Evolutionary conservation across 257 asterid genomes (phyloP).

Genomic region (Fraxinus quadrangulata): DNA sequence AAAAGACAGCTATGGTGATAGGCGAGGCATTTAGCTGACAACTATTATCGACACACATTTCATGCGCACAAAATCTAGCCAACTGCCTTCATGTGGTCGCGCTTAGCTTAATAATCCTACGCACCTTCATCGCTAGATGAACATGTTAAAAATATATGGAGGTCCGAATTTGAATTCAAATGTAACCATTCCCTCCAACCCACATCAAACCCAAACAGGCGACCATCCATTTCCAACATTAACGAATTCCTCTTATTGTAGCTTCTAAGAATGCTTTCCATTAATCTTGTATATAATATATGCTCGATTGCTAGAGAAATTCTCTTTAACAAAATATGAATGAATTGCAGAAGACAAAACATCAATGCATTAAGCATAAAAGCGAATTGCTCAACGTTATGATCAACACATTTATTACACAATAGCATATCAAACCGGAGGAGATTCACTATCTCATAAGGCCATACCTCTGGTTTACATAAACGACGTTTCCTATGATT

Average conservation of each 20-base stretch:
- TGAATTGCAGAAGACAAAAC: not conserved
- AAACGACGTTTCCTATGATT: not conserved
- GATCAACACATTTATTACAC: not conserved
- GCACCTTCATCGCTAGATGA: not conserved
- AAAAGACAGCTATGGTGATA: too few species aligned
- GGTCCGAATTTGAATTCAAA: not conserved
- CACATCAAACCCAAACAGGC: not conserved
- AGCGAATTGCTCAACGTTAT: not conserved
- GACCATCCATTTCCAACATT: not conserved
- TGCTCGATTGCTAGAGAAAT: not conserved
- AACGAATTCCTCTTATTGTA: not conserved
- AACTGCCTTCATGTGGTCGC: not conserved
- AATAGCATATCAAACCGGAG: not conserved
- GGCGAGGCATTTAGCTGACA: too few species aligned
- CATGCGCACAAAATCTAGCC: not conserved
- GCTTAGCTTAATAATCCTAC: not conserved
- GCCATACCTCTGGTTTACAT: not conserved
- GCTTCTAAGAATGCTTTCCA: not conserved
- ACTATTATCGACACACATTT: not conserved
- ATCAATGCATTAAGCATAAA: not conserved
- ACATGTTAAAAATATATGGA: not conserved
- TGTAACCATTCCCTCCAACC: not conserved
- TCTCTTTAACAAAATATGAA: not conserved
- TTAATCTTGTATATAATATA: not conserved
- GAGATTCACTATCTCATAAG: not conserved